Base-by-base conservation (phyloP, 2,329 filamentous ascomycete species). In the Beauveria asiatica region DNA sequence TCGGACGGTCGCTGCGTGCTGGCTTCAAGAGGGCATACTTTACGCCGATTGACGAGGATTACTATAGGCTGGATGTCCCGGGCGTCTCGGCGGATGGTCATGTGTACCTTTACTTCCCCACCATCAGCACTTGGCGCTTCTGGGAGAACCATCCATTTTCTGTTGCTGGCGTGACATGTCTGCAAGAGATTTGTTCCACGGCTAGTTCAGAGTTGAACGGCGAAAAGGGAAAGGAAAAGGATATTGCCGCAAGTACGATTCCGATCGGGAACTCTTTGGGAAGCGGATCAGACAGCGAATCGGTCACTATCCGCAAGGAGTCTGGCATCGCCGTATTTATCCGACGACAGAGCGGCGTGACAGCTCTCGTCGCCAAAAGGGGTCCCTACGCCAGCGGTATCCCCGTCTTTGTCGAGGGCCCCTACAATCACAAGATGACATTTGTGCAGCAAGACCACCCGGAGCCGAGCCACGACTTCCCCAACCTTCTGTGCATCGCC, bases 81-180 rank as follows among this genome's bases (percentile, higher is more conserved):
- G 66, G 64, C 0, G 62, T 70, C 1, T 61, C 65, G 2, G 64
- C 64, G 4, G 48, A 64, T 5, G 70, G 69, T 0, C 63, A 77
- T 56, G 68, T 68, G 23, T 72, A 70, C 19, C 62, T 65, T 17
- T 68, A 70, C 60, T 72, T 70, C 50, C 70, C 70, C 1, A 69
- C 69, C 0, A 52, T 72, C 0, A 69, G 65, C 2, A 51, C 19
- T 13, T 72, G 70, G 70, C 65, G 68, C 3, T 54, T 69, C 2
- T 72, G 70, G 70, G 70, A 72, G 45, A 70, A 67, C 13, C 70
- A 72, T 17, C 70, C 70, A 0, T 72, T 72, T 46, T 72, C 70
- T 2, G 65, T 71, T 2, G 64, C 69, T 8, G 64, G 49, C n/a
- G 51, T 62, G 37, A 59, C 44, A 6, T 62, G 62, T 19, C 61